Evolutionary conservation across 2,329 filamentous ascomycete species (phyloP), one percentile per base, ranked within the genome.

Genomic region (Talaromyces sp.): DNA sequence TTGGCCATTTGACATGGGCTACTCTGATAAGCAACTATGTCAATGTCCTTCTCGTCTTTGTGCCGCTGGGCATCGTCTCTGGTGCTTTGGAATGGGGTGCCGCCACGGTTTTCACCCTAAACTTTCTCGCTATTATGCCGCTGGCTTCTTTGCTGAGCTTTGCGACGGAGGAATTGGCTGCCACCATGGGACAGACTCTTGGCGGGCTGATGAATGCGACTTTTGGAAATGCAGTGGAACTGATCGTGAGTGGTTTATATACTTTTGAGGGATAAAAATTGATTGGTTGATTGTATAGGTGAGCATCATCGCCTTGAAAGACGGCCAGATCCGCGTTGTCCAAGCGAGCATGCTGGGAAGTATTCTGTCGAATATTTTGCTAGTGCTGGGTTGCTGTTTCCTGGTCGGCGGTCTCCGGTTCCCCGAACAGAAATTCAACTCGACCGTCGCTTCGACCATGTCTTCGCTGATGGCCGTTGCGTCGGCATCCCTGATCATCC

Each of bases 301-400:
- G 73, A 96, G 91, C 74, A 94, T 98, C 68, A 89, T 98, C 66
- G 95, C 95, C 18, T 84, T 99, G 53, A 86, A 82, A 67, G 87
- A 95, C 68, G 87, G 87, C 65, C 90, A 98, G 78, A 96, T 97
- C 72, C 88, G 94, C 69, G 93, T 98, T 66, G 94, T 98, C n/a
- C 95, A 98, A 79, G 90, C 94, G 23, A 96, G 92, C 66, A 98
- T 98, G 93, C 87, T 98, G 36, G 94, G 95, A 55, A 96, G 91
- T 71, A 96, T 98, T 68, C 82, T 98, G 44, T 97, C 94, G 66
- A 98, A 98, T 76, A 88, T 97, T 66, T 84, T 98, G 7, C 86
- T 98, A 27, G 94, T 92, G 54, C 84, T 92, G 72, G 89, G 89
- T 68, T 91, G 90, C 82, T 92, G 89, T 76, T 92, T 92, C 79